Percentiles rank a stretch among this genome's conserved stretches.
phyloP scores from a whole-genome alignment of 257 asterid genomes.

The Fraxinus americana region DNA sequence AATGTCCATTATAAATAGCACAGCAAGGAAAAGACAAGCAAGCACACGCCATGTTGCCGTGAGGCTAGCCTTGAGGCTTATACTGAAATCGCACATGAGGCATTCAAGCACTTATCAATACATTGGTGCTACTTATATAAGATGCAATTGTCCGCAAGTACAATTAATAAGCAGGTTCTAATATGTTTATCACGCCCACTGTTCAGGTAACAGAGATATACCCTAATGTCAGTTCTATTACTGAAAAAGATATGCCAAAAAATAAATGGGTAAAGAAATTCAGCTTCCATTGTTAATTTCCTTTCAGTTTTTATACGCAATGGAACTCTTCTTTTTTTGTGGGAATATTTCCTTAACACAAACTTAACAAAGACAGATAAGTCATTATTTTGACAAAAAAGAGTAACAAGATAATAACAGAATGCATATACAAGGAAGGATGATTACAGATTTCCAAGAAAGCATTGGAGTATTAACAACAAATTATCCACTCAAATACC shows the following conservation, averaged over 20 bases:
- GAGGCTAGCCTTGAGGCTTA: neutral
- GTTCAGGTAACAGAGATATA: neutral
- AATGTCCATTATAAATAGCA: neutral
- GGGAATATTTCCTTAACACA: neutral
- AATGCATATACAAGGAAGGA: neutral
- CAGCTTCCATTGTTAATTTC: neutral
- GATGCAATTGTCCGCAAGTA: neutral
- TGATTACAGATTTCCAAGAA: slow-evolving; percentile 7
- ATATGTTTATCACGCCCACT: neutral
- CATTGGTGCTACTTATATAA: neutral
- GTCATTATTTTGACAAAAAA: neutral
- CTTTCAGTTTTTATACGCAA: neutral
- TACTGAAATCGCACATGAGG: neutral
- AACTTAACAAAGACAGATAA: neutral
- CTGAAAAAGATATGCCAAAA: neutral
- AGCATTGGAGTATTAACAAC: slow-evolving; percentile 15
- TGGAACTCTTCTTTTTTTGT: neutral
- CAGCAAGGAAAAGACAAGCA: neutral
- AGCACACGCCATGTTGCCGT: neutral
- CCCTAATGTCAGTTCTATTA: neutral
- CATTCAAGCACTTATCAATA: neutral
- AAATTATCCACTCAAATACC: slow-evolving; percentile 10
- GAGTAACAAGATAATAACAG: neutral
- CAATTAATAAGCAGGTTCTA: neutral
- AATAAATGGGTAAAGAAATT: neutral